phyloP scores from a whole-genome alignment of 2,329 filamentous ascomycete genomes.

The Tolypocladium nubicola region DNA sequence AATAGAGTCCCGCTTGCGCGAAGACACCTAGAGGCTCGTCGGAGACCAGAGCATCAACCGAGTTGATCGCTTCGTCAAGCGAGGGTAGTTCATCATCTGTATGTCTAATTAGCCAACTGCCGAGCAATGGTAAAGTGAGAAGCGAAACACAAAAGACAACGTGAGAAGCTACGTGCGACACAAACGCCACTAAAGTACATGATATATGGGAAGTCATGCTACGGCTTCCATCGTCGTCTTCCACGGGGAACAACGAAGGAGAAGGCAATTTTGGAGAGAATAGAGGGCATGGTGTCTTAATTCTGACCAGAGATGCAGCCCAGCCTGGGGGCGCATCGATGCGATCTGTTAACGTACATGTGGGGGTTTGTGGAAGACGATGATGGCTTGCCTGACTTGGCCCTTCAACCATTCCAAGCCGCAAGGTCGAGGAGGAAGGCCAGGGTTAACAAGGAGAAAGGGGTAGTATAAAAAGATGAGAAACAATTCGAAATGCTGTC shows the following conservation, averaged over 20 bases:
- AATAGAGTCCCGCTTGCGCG: conserved; percentile 1
- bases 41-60: conserved; percentile 59
- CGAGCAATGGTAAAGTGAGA: conserved; percentile 9
- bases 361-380: conserved; percentile 52
- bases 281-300: conserved; percentile 27
- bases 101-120: conserved; percentile 29
- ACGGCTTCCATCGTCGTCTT: conserved; percentile 54
- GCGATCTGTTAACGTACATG: conserved; percentile 55
- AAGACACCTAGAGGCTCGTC: conserved; percentile 32
- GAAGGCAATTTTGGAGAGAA: conserved; percentile 22
- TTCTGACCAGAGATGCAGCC: conserved; percentile 28
- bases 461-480: conserved; percentile 6
- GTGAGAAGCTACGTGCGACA: neutral
- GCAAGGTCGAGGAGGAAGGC: conserved; percentile 2
- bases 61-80: conserved; percentile 49
- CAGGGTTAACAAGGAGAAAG: conserved; percentile 6
- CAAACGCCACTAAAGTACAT: conserved; percentile 1
- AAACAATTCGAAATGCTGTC: conserved; percentile 6
- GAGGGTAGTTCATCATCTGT: conserved; percentile 54
- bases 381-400: conserved; percentile 56
- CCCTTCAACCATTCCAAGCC: conserved; percentile 6
- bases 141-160: conserved; percentile 11
- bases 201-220: conserved; percentile 30
- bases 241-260: conserved; percentile 29
- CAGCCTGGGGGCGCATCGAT: conserved; percentile 18